Base-by-base conservation (phyloP, 352 stramenopile species). In the Aphanomyces invadans region DNA sequence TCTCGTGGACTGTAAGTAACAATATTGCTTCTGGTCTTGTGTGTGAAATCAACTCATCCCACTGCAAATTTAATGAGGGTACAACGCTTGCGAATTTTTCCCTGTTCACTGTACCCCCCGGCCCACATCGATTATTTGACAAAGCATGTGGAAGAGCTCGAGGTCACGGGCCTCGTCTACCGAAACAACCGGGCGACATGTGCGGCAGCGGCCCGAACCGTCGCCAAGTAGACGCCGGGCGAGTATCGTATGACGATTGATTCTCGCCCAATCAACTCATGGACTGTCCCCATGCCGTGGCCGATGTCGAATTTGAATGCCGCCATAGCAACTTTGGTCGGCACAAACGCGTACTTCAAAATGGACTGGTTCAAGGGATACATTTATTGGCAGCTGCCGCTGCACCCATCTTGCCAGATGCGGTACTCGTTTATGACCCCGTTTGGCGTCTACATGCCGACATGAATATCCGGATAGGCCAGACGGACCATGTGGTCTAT, bases 391-490 rank as follows among this genome's bases (percentile, higher is more conserved):
- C 67, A 75, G 31, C 25, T 75, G 44, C 62, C 66, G 0, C n/a
- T 75, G 0, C 66, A 75, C n/a, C 48, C 29, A 7, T 39, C 60
- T 4, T 71, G 53, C 54, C 70, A 74, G 29, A 60, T 70, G 32
- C 49, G 68, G 10, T 74, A 61, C 25, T 65, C 70, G 2, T 75
- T 75, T 21, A 46, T 72, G 17, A 77, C 59, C 0, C 72, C 69
- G 48, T 75, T 75, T 32, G 51, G 65, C 29, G 56, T 69, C 29
- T 62, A 68, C 33, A 33, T 51, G 62, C 36, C 17, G 31, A 73
- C 42, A 39, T 29, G 2, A 48, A 52, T 61, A 15, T 32, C 64
- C 53, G 0, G 39, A 71, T 19, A 53, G 64, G 46, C 21, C 64
- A 25, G 59, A 71, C 38, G 57, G 51, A 75, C 28, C 52, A 65